These are phyloP conservation scores for Fragaria nilgerrensis DNA, from an alignment of 306 rosid genomes.

Conservation along the genomic window DNA sequence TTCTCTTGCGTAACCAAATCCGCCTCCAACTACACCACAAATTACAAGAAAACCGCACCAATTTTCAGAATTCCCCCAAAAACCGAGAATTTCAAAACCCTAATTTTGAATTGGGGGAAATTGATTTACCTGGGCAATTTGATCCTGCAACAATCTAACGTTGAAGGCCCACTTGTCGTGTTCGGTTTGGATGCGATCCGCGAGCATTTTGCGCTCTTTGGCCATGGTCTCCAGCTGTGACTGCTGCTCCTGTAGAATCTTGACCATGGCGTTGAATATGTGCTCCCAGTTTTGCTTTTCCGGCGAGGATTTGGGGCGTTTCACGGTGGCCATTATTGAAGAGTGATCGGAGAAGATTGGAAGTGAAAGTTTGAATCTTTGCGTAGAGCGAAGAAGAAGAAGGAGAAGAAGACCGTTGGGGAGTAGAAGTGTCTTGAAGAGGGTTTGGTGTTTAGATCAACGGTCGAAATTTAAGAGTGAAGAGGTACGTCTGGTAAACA, in stretches of 20 bases:
- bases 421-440: background rate
- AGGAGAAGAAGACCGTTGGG: constrained; percentile 16
- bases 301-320: constrained; percentile 25
- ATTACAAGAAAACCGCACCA: constrained; percentile 16
- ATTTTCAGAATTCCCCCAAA: background rate
- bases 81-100: constrained; percentile 22
- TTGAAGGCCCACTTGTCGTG: constrained; percentile 60
- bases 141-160: constrained; percentile 39
- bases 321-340: constrained; percentile 34
- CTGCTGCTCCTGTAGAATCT: constrained; percentile 55
- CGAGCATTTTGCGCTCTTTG: constrained; percentile 46
- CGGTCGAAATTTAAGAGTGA: background rate
- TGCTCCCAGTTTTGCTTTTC: constrained; percentile 56
- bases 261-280: constrained; percentile 47
- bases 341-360: constrained; percentile 9
- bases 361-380: constrained; percentile 12
- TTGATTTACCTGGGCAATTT: constrained; percentile 45
- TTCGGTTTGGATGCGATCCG: constrained; percentile 51
- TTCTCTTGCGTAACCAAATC: constrained; percentile 42
- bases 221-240: constrained; percentile 58
- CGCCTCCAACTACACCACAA: constrained; percentile 47
- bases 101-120: constrained; percentile 14
- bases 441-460: background rate
- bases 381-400: background rate
- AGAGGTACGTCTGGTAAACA: background rate